A percentile compares a stretch with the other conserved stretches of the same genome.
These are phyloP conservation scores for Colletotrichum cordylinicola DNA, from an alignment of 2,329 filamentous ascomycete genomes.

Conservation along the genomic window DNA sequence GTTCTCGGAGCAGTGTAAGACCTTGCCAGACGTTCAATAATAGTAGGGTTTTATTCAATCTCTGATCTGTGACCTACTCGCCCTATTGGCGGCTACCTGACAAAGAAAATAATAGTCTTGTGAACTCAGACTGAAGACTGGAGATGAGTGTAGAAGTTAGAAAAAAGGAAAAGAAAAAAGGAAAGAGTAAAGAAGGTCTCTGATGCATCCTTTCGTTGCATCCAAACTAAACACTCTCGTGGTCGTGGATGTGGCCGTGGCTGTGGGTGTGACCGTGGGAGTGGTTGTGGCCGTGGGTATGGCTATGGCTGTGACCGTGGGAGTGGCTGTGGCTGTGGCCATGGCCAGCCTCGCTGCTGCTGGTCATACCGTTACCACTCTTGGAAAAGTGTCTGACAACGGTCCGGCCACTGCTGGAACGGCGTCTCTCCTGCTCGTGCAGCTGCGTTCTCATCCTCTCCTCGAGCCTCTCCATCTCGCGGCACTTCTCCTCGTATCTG, in stretches of 20 bases:
- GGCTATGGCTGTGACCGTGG: not conserved
- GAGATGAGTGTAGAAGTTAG: not conserved
- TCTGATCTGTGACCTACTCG: not conserved
- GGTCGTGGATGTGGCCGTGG: not conserved
- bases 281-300: not conserved
- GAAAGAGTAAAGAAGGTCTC: not conserved
- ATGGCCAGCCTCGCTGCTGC: not conserved
- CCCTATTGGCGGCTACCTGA: not conserved
- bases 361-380: not conserved
- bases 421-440: not conserved
- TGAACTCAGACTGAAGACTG: not conserved
- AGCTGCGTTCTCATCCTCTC: slow-evolving; percentile 6
- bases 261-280: not conserved
- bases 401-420: not conserved
- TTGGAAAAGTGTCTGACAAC: not conserved
- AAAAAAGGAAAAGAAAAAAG: not conserved
- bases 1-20: not conserved
- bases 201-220: not conserved
- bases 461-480: slow-evolving; percentile 16
- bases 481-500: slow-evolving; percentile 4
- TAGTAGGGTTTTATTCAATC: not conserved
- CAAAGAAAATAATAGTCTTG: not conserved
- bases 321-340: not conserved
- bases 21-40: not conserved
- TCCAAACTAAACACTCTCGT: not conserved